Percentiles rank a stretch among this genome's conserved stretches.
Conservation (phyloP, 257 asterid species). For the Fraxinus anomala region DNA sequence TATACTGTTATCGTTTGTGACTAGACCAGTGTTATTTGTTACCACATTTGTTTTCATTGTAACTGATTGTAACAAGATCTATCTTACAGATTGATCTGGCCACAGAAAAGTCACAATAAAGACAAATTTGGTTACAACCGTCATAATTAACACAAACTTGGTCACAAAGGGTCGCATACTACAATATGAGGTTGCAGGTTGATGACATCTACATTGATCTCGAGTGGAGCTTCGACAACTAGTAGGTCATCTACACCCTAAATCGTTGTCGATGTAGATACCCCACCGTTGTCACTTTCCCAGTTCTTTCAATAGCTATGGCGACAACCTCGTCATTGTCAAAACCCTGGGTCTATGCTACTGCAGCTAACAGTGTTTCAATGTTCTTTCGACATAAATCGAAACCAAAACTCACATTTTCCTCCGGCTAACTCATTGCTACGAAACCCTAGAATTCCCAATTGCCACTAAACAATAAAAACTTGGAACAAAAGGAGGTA, state of each 20-base stretch:
- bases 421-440: neutral
- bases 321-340: constrained; percentile 39
- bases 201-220: constrained; percentile 21
- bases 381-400: constrained; percentile 26
- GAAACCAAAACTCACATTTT: neutral
- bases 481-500: neutral
- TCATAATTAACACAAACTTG: no score
- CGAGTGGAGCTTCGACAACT: constrained; percentile 4
- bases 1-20: no score
- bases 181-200: constrained; percentile 7
- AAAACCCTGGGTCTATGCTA: constrained; percentile 37
- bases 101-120: no score
- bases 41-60: no score
- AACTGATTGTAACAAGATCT: no score
- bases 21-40: no score
- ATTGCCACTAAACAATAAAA: neutral
- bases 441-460: neutral
- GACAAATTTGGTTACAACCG: no score
- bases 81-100: no score
- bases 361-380: constrained; percentile 58
- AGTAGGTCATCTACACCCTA: constrained; percentile 20
- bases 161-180: neutral
- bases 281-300: constrained; percentile 19
- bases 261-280: constrained; percentile 27
- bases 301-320: neutral